Percentiles rank a stretch among this genome's conserved stretches.
Conservation (phyloP, 495 filamentous ascomycete genomes). For the Cetradonia linearis region DNA sequence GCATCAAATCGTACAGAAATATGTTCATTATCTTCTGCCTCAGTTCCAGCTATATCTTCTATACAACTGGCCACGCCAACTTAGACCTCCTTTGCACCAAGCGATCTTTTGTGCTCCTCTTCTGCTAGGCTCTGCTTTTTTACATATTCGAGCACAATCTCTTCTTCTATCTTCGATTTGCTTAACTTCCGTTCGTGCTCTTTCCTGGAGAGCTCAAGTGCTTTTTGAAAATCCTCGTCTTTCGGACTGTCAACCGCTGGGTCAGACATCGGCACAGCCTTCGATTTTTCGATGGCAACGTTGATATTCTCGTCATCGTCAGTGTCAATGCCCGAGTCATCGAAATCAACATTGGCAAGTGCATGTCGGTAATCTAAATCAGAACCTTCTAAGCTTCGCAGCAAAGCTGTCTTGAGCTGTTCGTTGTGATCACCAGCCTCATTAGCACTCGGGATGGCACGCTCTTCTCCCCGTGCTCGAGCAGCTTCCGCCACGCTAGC, state of each 20-base stretch:
- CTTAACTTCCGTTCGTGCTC: constrained; percentile 31
- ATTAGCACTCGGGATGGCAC: constrained; percentile 16
- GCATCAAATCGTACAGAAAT: too few relatives aligned
- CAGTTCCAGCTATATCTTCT: neutral
- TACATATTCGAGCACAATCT: constrained; percentile 66
- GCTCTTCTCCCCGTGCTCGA: constrained; percentile 26
- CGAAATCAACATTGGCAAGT: constrained; percentile 24
- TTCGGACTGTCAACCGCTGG: constrained; percentile 24
- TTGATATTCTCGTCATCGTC: constrained; percentile 36
- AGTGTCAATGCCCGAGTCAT: constrained; percentile 27
- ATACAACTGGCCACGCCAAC: neutral
- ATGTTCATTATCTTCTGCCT: too few relatives aligned
- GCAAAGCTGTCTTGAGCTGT: constrained; percentile 22
- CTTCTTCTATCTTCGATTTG: constrained; percentile 51
- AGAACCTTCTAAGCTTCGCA: constrained; percentile 15
- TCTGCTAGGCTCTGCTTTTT: constrained; percentile 67
- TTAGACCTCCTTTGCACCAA: neutral
- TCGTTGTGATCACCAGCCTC: constrained; percentile 20
- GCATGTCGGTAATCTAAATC: neutral
- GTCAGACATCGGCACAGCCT: constrained; percentile 20
- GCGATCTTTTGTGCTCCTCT: constrained; percentile 29
- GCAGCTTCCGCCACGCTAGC: constrained; percentile 31
- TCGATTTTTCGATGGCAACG: constrained; percentile 30
- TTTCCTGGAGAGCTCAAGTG: constrained; percentile 37
- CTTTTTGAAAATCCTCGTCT: constrained; percentile 40